A percentile compares a stretch with the other conserved stretches of the same genome.
These are phyloP conservation scores for Ganoderma resinaceum DNA, from an alignment of 1,284 basidiomycete species.

Conservation along the genomic window DNA sequence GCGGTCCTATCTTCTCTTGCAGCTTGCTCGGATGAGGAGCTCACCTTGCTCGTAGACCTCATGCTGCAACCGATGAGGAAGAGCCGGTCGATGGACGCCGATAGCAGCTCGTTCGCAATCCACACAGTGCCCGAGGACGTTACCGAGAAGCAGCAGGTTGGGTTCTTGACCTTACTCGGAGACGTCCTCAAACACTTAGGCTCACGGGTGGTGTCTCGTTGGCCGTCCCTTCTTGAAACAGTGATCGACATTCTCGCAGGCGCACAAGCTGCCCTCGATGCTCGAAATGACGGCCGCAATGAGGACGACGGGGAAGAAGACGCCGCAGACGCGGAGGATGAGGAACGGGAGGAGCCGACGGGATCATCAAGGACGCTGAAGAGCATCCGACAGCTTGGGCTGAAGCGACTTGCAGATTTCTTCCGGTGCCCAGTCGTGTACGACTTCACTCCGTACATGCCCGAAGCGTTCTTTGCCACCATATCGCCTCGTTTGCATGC, in stretches of 20 bases:
- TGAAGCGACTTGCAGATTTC: constrained; percentile 91
- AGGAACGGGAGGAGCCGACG: constrained; percentile 39
- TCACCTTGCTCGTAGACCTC: constrained; percentile 83
- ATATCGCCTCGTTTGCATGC: constrained; percentile 84
- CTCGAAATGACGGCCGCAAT: constrained; percentile 26
- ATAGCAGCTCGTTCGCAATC: constrained; percentile 31
- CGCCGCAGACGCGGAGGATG: constrained; percentile 46
- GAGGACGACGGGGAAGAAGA: constrained; percentile 46
- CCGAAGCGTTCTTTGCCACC: constrained; percentile 71
- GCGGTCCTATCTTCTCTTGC: constrained; percentile 82
- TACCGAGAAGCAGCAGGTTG: constrained; percentile 78
- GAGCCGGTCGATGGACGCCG: constrained; percentile 32
- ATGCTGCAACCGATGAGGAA: constrained; percentile 86
- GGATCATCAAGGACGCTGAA: constrained; percentile 55
- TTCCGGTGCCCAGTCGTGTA: constrained; percentile 78
- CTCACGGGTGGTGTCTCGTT: constrained; percentile 69
- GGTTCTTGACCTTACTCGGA: constrained; percentile 85
- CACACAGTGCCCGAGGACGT: constrained; percentile 41
- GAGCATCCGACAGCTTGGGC: constrained; percentile 79
- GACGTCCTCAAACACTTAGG: constrained; percentile 86
- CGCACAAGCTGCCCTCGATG: constrained; percentile 65
- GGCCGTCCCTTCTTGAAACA: constrained; percentile 77
- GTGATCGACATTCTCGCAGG: constrained; percentile 70
- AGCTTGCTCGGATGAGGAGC: constrained; percentile 77
- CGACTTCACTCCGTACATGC: constrained; percentile 79